Percentiles rank a stretch among this genome's conserved stretches.
phyloP scores from a whole-genome alignment of 2,329 filamentous ascomycete genomes.

The Pseudomassariella vexata region DNA sequence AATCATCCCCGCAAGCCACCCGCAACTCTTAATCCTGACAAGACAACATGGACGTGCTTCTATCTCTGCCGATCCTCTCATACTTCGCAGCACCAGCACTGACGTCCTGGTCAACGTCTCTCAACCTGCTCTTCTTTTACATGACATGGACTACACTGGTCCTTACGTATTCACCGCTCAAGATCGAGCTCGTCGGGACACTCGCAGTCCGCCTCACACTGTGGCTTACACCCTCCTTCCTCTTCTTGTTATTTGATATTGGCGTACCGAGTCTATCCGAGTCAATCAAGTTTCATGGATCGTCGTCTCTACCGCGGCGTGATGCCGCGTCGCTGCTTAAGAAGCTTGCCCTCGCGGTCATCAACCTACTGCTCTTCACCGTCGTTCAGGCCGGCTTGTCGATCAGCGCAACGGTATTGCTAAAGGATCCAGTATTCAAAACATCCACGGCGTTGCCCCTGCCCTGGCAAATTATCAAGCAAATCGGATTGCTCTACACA shows the following conservation, averaged over 20 bases:
- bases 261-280: conserved; percentile 63
- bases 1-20: too few species aligned
- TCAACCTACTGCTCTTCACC: conserved; percentile 40
- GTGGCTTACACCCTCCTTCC: conserved; percentile 66
- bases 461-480: conserved; percentile 48
- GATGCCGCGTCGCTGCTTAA: conserved; percentile 25
- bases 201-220: conserved; percentile 62
- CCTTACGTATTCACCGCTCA: conserved; percentile 67
- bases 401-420: conserved; percentile 26
- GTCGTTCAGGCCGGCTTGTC: conserved; percentile 37
- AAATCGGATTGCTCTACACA: conserved; percentile 36
- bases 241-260: conserved; percentile 70
- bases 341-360: conserved; percentile 33
- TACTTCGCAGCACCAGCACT: conserved; percentile 57
- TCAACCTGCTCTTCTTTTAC: conserved; percentile 86
- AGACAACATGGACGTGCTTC: conserved; percentile 57
- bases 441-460: conserved; percentile 43
- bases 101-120: conserved; percentile 67
- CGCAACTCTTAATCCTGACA: conserved; percentile 1
- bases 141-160: conserved; percentile 85
- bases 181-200: conserved; percentile 69
- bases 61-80: conserved; percentile 68
- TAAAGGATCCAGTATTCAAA: conserved; percentile 37
- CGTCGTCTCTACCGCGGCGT: conserved; percentile 41
- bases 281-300: conserved; percentile 62